Percentiles rank a stretch among this genome's conserved stretches.
These are phyloP conservation scores for Pleurotus giganteus DNA, from an alignment of 768 basidiomycete genomes.

Conservation along the genomic window DNA sequence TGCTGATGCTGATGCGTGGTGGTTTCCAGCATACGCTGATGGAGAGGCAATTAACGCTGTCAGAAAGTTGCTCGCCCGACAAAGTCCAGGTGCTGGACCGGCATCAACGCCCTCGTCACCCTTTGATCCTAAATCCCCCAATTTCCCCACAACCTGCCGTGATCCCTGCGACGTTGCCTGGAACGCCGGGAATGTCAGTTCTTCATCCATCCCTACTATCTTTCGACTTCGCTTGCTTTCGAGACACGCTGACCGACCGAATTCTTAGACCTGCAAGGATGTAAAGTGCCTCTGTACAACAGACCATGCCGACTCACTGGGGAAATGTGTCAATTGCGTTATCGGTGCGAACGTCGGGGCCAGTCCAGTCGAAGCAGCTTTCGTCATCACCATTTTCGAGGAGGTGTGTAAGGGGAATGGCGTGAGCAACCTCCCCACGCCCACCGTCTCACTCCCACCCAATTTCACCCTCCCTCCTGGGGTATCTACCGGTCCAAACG, in stretches of 20 bases:
- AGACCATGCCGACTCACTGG: constrained; percentile 4
- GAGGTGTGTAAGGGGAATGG: constrained; percentile 8
- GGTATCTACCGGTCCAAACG: constrained; percentile 1
- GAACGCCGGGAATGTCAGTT: constrained; percentile 1
- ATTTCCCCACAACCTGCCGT: background rate
- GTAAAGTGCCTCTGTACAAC: constrained; percentile 5
- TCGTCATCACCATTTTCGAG: constrained; percentile 5
- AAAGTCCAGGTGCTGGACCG: constrained; percentile 1
- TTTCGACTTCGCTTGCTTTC: too few relatives aligned
- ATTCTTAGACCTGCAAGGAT: constrained; percentile 3
- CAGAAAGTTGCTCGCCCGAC: background rate
- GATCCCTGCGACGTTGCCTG: background rate
- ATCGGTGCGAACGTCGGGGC: background rate
- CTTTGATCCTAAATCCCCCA: constrained; percentile 6
- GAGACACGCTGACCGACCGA: background rate
- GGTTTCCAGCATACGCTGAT: constrained; percentile 5
- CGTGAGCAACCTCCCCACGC: constrained; percentile 6
- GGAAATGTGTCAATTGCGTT: constrained; percentile 5
- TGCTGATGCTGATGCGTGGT: background rate
- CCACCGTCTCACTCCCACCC: constrained; percentile 4
- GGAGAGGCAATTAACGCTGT: constrained; percentile 1
- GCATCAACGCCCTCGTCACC: constrained; percentile 2
- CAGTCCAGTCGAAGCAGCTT: constrained; percentile 1
- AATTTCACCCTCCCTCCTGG: constrained; percentile 6
- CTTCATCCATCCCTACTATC: background rate